phyloP scores from a whole-genome alignment of 768 basidiomycete species.

The Leccinum rimulosum region DNA sequence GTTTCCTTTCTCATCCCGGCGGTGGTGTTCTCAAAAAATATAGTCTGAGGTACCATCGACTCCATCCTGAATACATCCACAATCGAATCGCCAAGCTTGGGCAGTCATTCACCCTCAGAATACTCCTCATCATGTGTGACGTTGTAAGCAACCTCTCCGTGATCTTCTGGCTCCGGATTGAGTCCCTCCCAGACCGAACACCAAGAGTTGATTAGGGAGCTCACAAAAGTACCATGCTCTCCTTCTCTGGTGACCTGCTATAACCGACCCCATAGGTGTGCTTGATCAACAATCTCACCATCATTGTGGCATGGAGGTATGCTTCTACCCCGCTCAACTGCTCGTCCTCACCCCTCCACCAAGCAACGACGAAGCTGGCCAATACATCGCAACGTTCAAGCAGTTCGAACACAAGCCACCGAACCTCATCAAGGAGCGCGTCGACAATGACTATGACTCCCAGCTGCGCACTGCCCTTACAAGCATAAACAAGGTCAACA shows the following conservation, averaged over 20 bases:
- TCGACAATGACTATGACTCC: slow-evolving; percentile 85
- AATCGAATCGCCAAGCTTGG: slow-evolving; percentile 86
- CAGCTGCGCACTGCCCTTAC: slow-evolving; percentile 82
- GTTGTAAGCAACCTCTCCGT: slow-evolving; percentile 56
- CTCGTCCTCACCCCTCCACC: not conserved
- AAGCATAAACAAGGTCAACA: slow-evolving; percentile 90
- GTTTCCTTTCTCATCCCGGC: not conserved
- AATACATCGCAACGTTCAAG: slow-evolving; percentile 89
- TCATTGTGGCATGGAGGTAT: slow-evolving; percentile 91
- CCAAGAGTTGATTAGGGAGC: slow-evolving; percentile 84
- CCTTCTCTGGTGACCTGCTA: slow-evolving; percentile 4
- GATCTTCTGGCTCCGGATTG: not conserved
- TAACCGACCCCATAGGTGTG: slow-evolving; percentile 51
- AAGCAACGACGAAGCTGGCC: slow-evolving; percentile 88
- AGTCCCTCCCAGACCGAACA: slow-evolving; percentile 71
- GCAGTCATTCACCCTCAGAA: slow-evolving; percentile 74
- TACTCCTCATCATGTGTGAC: slow-evolving; percentile 89
- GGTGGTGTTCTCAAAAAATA: not conserved
- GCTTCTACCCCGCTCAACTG: slow-evolving; percentile 21
- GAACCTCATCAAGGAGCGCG: slow-evolving; percentile 89
- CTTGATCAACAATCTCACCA: slow-evolving; percentile 88
- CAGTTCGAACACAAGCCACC: slow-evolving; percentile 93
- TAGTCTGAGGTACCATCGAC: slow-evolving; percentile 90
- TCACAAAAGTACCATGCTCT: slow-evolving; percentile 66
- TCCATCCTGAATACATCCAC: slow-evolving; percentile 97